A percentile compares a stretch with the other conserved stretches of the same genome.
phyloP scores from a whole-genome alignment of 331 rosid species.

The Cydonia oblonga region DNA sequence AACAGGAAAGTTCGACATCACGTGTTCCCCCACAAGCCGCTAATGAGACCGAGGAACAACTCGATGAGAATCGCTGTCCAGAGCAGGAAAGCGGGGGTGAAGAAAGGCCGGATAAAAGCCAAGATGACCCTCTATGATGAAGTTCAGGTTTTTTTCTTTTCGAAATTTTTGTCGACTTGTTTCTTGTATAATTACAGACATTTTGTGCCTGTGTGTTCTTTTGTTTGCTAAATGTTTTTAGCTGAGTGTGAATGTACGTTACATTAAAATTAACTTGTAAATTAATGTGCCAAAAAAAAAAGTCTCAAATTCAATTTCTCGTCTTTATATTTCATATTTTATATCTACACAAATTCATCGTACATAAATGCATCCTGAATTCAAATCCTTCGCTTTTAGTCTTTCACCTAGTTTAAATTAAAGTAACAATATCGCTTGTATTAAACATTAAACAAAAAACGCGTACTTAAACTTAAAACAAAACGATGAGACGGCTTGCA shows the following conservation, averaged over 20 bases:
- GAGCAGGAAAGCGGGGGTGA: constrained; percentile 54
- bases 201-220: neutral
- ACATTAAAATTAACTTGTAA: neutral
- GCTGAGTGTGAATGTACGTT: neutral
- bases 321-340: neutral
- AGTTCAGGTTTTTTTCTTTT: neutral
- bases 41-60: constrained; percentile 55
- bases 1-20: constrained; percentile 57
- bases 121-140: constrained; percentile 36
- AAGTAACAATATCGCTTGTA: too few relatives aligned
- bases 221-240: neutral
- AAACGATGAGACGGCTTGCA: neutral
- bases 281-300: neutral
- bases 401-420: neutral
- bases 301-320: neutral
- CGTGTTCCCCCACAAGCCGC: constrained; percentile 40
- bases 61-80: constrained; percentile 35
- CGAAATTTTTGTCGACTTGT: neutral
- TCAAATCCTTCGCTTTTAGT: neutral
- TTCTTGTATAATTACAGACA: neutral
- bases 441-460: too few relatives aligned
- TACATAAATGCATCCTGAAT: neutral
- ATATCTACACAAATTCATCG: neutral
- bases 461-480: neutral
- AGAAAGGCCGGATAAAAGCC: constrained; percentile 48